phyloP scores from a whole-genome alignment of 768 basidiomycete species.

The Gymnopilus dilepis region DNA sequence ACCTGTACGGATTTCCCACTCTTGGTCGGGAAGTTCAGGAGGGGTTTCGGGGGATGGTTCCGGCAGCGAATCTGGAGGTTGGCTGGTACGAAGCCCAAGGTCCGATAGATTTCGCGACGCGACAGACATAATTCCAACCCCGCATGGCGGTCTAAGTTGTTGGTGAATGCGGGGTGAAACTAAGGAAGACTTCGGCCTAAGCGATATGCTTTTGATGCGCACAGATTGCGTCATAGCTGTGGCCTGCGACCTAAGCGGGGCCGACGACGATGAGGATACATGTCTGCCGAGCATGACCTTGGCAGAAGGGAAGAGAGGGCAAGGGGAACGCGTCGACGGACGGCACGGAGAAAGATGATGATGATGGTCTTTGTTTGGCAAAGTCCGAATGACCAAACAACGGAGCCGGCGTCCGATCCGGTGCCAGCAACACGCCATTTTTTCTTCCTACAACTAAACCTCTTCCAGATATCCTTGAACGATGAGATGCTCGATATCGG shows the following conservation, averaged over 20 bases:
- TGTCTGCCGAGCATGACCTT: slow-evolving; percentile 31
- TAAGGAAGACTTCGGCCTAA: background rate
- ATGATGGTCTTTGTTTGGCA: slow-evolving; percentile 29
- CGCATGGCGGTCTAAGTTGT: background rate
- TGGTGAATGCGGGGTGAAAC: slow-evolving; percentile 12
- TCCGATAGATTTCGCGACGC: slow-evolving; percentile 28
- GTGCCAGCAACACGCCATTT: background rate
- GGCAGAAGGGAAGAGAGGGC: slow-evolving; percentile 6
- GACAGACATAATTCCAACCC: background rate
- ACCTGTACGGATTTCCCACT: slow-evolving; percentile 85
- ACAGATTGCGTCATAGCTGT: background rate
- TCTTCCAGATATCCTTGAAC: slow-evolving; percentile 93
- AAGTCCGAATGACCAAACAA: slow-evolving; percentile 23
- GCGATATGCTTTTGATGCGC: background rate
- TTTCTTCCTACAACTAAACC: too few species aligned
- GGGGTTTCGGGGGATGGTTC: slow-evolving; percentile 29
- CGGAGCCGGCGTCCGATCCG: background rate
- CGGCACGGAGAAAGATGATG: slow-evolving; percentile 12
- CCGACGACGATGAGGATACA: slow-evolving; percentile 11
- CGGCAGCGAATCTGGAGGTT: slow-evolving; percentile 40
- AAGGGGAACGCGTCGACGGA: slow-evolving; percentile 16
- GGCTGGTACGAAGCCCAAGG: slow-evolving; percentile 40
- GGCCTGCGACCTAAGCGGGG: background rate
- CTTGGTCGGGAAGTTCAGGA: slow-evolving; percentile 61
- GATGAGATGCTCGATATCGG: slow-evolving; percentile 93